Evolutionary conservation across 2,329 filamentous ascomycete species (phyloP).

Genomic region (Neofusicoccum ribis): DNA sequence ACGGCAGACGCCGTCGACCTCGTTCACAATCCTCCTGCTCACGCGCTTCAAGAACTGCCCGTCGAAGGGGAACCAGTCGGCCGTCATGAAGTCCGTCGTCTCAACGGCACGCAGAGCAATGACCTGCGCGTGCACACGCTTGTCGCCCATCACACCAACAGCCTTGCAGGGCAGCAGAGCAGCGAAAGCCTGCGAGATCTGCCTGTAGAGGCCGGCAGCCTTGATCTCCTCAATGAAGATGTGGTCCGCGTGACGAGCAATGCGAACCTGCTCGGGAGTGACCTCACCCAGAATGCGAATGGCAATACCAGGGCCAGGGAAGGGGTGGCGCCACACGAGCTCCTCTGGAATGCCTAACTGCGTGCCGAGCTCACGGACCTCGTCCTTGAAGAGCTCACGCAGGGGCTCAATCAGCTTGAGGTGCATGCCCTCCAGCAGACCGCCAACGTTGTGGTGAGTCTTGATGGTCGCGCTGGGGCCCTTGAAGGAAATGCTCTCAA

Average conservation of each 20-base stretch:
- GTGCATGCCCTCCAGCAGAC: conserved; percentile 62
- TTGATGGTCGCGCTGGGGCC: conserved; percentile 72
- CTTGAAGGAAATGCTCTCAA: conserved; percentile 72
- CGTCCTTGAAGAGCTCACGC: conserved; percentile 80
- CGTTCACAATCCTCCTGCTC: conserved; percentile 69
- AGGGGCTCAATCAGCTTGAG: conserved; percentile 78
- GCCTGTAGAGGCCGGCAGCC: conserved; percentile 69
- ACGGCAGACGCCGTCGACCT: conserved; percentile 70
- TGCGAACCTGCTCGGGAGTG: conserved; percentile 74
- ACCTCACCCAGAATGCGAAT: conserved; percentile 84
- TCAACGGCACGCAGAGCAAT: conserved; percentile 63
- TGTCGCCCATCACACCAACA: conserved; percentile 70
- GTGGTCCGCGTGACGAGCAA: conserved; percentile 73
- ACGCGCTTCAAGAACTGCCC: conserved; percentile 66
- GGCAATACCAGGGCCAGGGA: conserved; percentile 73
- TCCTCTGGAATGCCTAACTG: conserved; percentile 70
- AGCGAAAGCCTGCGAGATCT: conserved; percentile 71
- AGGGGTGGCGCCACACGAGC: conserved; percentile 78
- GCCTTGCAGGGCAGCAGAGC: conserved; percentile 66
- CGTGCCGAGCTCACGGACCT: conserved; percentile 69
- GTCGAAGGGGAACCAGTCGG: conserved; percentile 67
- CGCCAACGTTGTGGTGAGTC: conserved; percentile 73
- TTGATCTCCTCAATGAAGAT: conserved; percentile 79
- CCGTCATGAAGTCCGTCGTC: conserved; percentile 73
- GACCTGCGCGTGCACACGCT: conserved; percentile 65